Evolutionary conservation across 2,329 filamentous ascomycete species (phyloP).

Genomic region (Clarireedia homoeocarpa): DNA sequence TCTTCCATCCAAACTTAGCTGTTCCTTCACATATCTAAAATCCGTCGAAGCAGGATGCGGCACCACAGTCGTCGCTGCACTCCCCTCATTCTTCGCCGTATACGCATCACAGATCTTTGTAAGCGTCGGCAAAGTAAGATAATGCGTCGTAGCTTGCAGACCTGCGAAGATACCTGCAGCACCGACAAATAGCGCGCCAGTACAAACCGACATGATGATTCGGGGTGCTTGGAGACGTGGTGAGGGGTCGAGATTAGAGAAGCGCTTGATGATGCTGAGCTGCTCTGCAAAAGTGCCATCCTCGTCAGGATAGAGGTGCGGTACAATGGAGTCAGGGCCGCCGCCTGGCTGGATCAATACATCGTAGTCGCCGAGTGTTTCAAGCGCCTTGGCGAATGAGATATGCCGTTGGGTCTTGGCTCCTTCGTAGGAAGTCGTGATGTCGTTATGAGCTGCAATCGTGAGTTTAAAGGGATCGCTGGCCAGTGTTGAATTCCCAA

Average conservation of each 20-base stretch:
- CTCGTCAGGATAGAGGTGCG: neutral
- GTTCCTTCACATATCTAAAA: constrained; percentile 7
- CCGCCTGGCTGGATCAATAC: constrained; percentile 73
- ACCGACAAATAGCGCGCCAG: constrained; percentile 69
- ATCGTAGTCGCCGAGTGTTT: constrained; percentile 53
- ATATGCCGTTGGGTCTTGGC: constrained; percentile 34
- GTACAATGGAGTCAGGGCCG: constrained; percentile 47
- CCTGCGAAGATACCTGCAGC: constrained; percentile 70
- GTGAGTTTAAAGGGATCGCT: constrained; percentile 5
- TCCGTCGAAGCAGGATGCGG: constrained; percentile 1
- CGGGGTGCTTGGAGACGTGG: constrained; percentile 60
- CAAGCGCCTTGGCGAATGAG: constrained; percentile 68
- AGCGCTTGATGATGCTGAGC: constrained; percentile 64
- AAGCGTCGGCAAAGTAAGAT: constrained; percentile 70
- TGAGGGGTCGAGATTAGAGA: constrained; percentile 69
- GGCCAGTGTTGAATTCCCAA: neutral
- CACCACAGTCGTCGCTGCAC: neutral
- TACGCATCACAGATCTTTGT: constrained; percentile 50
- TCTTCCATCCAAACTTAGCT: neutral
- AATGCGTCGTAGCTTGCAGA: constrained; percentile 74
- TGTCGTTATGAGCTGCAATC: constrained; percentile 2
- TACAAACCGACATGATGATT: constrained; percentile 72
- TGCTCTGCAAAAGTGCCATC: constrained; percentile 58
- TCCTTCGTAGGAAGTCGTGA: constrained; percentile 1
- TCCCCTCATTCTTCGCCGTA: neutral